Percentiles rank a stretch among this genome's conserved stretches.
Evolutionary conservation across 192 early-diverging fungal genomes (phyloP).

Genomic region (Physocladia obscura): DNA sequence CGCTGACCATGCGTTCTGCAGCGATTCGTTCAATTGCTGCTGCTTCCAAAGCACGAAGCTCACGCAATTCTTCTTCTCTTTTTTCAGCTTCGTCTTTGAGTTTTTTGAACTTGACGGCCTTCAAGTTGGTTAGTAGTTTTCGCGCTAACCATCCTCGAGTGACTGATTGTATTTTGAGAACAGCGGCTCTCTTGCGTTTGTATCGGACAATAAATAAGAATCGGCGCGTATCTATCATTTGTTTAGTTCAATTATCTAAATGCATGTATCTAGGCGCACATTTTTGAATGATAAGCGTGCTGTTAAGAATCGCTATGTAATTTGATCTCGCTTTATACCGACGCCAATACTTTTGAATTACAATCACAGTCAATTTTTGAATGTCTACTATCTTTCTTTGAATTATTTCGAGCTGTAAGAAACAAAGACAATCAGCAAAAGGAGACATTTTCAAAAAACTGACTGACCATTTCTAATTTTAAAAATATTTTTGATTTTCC

Average conservation of each 20-base stretch:
- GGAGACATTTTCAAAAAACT: not conserved
- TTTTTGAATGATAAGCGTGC: conserved; percentile 40
- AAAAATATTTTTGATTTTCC: conserved; percentile 57
- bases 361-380: conserved; percentile 40
- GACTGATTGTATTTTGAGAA: conserved; percentile 54
- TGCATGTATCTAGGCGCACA: conserved; percentile 18
- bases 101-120: conserved; percentile 20
- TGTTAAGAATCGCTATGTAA: conserved; percentile 37
- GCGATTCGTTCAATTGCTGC: conserved; percentile 16
- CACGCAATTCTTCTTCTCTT: conserved; percentile 10
- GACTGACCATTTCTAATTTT: conserved; percentile 37
- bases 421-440: not conserved
- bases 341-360: conserved; percentile 43
- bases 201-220: conserved; percentile 44
- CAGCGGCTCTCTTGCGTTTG: conserved; percentile 32
- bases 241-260: not conserved
- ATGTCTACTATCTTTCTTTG: conserved; percentile 36
- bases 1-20: conserved; percentile 1
- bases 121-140: conserved; percentile 32
- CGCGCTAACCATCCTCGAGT: conserved; percentile 54
- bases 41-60: conserved; percentile 12
- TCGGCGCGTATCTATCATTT: conserved; percentile 32
- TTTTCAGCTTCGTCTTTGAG: conserved; percentile 9
- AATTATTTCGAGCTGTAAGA: conserved; percentile 27
- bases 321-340: conserved; percentile 43